Base-by-base conservation (phyloP, 2,329 filamentous ascomycete species). In the Emergomyces orientalis region DNA sequence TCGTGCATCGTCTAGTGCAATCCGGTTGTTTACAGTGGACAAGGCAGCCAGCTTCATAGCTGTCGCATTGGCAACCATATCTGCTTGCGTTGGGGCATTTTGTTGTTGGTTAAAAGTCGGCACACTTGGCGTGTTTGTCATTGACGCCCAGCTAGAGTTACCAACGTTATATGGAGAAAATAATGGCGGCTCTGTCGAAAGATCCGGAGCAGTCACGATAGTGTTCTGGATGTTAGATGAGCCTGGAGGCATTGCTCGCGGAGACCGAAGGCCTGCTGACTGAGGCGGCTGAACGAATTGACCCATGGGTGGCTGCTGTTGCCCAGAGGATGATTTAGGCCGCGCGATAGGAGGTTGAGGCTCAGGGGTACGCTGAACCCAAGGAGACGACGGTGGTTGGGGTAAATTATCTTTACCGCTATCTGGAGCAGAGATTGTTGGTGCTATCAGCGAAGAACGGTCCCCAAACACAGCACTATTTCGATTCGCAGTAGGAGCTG, bases 31-130 rank as follows among this genome's bases (percentile, higher is more conserved):
- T 59, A 99, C 94, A 2, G 94, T 99, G 5, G 93, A 97, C 55
- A 99, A 81, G 22, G 94, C 94, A 55, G 94, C 94, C 60, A 99
- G 84, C 76, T 99, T 99, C 94, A 99, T 99, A 27, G 94, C 94
- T 19, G 94, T 97, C 32, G 94, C 94, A 73, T 97, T 99, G 64
- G 94, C 94, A 63, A 99, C 89, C 93, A 97, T 97, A 72, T 99
- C 94, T 19, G 91, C 92, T 74, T 97, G 92, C 62, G 84, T 87
- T 65, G 80, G 81, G 19, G 81, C 77, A 47, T 77, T 77, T 67
- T 83, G 72, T 41, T 61, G 62, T 22, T 65, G 65, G 66, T 83
- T 88, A 76, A 97, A 99, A 68, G 87, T 93, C 49, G 90, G 80
- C 5, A 93, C 90, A 89, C 97, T 95, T 1, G 94, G 94, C 1